Evolutionary conservation across 345 rosid species (phyloP).

Genomic region (Gossypium ekmanianum): DNA sequence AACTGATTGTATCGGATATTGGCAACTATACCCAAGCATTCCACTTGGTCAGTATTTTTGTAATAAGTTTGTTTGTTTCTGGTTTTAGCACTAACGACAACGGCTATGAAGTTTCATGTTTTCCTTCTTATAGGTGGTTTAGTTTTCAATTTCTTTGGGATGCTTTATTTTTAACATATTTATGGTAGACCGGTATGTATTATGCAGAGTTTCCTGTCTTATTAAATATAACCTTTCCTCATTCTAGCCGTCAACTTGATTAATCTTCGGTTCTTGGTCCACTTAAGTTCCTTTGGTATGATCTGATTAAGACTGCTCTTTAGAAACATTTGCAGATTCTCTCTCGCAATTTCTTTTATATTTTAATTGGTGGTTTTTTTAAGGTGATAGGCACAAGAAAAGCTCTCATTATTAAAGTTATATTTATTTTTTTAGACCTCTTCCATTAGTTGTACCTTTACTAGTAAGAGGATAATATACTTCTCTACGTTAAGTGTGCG

Average conservation of each 20-base stretch:
- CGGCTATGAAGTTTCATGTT: no score
- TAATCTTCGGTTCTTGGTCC: not conserved
- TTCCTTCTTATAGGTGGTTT: not conserved
- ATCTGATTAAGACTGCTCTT: not conserved
- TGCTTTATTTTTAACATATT: not conserved
- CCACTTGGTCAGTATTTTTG: not conserved
- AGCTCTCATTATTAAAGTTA: not conserved
- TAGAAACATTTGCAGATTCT: not conserved
- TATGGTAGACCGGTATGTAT: not conserved
- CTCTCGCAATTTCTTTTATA: not conserved
- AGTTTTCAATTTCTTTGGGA: not conserved
- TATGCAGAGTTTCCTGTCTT: not conserved
- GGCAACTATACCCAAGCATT: not conserved
- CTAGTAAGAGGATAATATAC: not conserved
- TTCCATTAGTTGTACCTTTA: not conserved
- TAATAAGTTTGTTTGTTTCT: not conserved
- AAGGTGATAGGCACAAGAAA: not conserved
- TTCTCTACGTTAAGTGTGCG: no score
- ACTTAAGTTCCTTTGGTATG: not conserved
- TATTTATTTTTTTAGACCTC: not conserved
- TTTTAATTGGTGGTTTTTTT: not conserved
- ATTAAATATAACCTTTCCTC: not conserved
- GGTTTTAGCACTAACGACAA: not conserved
- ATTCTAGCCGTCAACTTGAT: not conserved
- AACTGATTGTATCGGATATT: not conserved